Evolutionary conservation across 2,329 filamentous ascomycete genomes (phyloP), one percentile per base, ranked within the genome.

Genomic region (Curvularia eragrostidis): DNA sequence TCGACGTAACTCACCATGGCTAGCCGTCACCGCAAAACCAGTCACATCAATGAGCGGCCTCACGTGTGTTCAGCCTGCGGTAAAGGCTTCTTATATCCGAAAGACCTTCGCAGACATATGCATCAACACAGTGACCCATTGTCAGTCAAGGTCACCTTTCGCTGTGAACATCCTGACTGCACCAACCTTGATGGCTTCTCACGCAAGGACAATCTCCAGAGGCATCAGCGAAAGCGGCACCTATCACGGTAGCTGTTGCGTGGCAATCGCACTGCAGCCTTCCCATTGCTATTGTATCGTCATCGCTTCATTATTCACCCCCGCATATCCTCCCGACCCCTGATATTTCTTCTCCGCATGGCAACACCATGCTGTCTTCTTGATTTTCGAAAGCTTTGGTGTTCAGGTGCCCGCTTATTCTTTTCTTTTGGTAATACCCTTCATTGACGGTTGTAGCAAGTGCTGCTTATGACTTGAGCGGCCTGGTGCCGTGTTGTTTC

Each of bases 21-120:
- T 38, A 75, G 73, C 52, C 74, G 74, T 59, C 74, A 77, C 52
- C 48, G 61, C 32, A 76, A 75, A 62, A 39, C 47, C 5, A 70
- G 61, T 9, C 74, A 77, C 49, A 52, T 68, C 3, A 50, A 54
- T 48, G 69, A 73, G 53, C 60, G 71, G 52, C 74, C 73, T 58
- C 67, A 75, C 60, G 71, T 68, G 34, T 77, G 74, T 55, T 38
- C 54, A 5, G 34, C 54, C n/a, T 77, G 74, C 48, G 34, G 50
- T n/a, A 64, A 70, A 56, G 66, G 67, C 18, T 77, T 77, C 59
- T 57, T 72, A 36, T 76, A 77, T 48, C 74, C 73, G 1, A 77
- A 76, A 52, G 74, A 76, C 43, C 71, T 67, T 24, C 56, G 42
- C 7, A 71, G 74, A 19, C 74, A 77, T 48, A 55, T 69, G 41